Evolutionary conservation across 2,329 filamentous ascomycete genomes (phyloP).

Genomic region (Talaromyces atroroseus): DNA sequence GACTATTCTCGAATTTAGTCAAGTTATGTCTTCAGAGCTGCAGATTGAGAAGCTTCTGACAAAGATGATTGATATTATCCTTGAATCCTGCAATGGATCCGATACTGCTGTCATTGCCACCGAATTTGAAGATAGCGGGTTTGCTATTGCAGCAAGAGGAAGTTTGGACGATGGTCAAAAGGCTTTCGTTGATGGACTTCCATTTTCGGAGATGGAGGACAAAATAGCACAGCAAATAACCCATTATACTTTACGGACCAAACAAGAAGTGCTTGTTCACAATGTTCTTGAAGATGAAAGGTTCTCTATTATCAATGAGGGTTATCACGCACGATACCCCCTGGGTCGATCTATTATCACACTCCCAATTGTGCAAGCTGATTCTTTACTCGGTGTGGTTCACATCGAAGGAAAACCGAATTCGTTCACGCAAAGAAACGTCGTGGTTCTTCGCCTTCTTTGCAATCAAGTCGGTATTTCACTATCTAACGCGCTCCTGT

Average conservation of each 20-base stretch:
- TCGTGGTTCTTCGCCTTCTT: conserved; percentile 49
- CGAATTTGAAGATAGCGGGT: conserved; percentile 54
- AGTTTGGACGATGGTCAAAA: conserved; percentile 51
- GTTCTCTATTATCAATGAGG: conserved; percentile 56
- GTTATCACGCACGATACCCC: conserved; percentile 52
- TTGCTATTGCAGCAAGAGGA: conserved; percentile 57
- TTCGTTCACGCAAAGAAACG: conserved; percentile 57
- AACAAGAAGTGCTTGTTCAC: conserved; percentile 58
- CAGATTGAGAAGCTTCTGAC: conserved; percentile 58
- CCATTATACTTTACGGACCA: conserved; percentile 57
- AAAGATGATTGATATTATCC: conserved; percentile 60
- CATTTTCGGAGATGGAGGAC: conserved; percentile 53
- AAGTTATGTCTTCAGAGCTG: conserved; percentile 60
- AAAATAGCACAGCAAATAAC: conserved; percentile 57
- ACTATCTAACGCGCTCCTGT: conserved; percentile 58
- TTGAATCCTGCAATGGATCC: conserved; percentile 57
- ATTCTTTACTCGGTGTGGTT: conserved; percentile 55
- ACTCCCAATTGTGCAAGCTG: conserved; percentile 57
- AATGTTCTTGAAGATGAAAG: conserved; percentile 61
- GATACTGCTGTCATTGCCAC: conserved; percentile 57
- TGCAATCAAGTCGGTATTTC: conserved; percentile 62
- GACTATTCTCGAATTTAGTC: conserved; percentile 59
- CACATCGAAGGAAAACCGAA: conserved; percentile 60
- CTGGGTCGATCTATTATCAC: conserved; percentile 57
- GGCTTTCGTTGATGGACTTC: conserved; percentile 50